These are phyloP conservation scores for Colletotrichum lindemuthianum DNA, from an alignment of 2,329 filamentous ascomycete species.

Conservation along the genomic window DNA sequence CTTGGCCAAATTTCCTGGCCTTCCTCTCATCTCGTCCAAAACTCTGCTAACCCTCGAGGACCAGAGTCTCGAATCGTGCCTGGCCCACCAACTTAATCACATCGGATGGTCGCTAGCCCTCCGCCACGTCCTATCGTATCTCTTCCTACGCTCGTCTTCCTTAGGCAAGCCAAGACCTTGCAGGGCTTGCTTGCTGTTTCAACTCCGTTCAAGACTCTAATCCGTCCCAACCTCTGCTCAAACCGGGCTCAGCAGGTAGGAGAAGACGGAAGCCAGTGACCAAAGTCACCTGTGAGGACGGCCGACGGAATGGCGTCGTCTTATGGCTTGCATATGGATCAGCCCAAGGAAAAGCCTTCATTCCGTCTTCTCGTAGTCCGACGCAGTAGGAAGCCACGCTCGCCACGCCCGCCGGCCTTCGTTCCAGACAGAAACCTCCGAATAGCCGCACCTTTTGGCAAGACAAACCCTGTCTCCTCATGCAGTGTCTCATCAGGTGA, in stretches of 20 bases:
- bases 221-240: slow-evolving; percentile 12
- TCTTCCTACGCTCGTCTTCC: neutral
- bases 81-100: slow-evolving; percentile 13
- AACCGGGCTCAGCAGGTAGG: neutral
- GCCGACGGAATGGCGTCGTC: neutral
- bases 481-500: slow-evolving; percentile 8
- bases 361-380: slow-evolving; percentile 23
- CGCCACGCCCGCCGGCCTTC: slow-evolving; percentile 6
- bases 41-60: neutral
- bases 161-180: slow-evolving; percentile 29
- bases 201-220: slow-evolving; percentile 15
- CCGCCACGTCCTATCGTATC: neutral
- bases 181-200: slow-evolving; percentile 29
- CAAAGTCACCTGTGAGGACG: neutral
- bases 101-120: slow-evolving; percentile 23
- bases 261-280: neutral
- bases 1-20: slow-evolving; percentile 18
- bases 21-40: slow-evolving; percentile 12
- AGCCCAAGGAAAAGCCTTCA: slow-evolving; percentile 15
- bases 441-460: slow-evolving; percentile 15
- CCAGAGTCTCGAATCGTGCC: slow-evolving; percentile 2
- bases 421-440: slow-evolving; percentile 20
- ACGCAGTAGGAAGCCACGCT: slow-evolving; percentile 20
- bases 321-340: neutral
- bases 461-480: slow-evolving; percentile 17